These are phyloP conservation scores for Phlebiopsis gigantea DNA, from an alignment of 768 basidiomycete species.

Conservation along the genomic window DNA sequence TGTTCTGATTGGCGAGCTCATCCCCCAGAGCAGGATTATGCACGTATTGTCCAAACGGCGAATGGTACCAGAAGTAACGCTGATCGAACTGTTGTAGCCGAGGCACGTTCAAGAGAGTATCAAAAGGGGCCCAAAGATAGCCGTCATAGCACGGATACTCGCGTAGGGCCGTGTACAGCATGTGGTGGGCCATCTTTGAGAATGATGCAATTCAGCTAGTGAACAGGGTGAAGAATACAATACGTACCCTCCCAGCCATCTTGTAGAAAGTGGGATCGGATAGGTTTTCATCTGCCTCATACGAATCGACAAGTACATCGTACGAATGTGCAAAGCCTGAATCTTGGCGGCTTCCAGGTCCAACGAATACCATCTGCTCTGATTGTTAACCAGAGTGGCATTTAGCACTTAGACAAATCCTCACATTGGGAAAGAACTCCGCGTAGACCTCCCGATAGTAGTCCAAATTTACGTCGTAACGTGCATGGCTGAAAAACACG, in stretches of 20 bases:
- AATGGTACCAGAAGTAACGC: slow-evolving; percentile 44
- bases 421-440: slow-evolving; percentile 45
- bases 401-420: slow-evolving; percentile 7
- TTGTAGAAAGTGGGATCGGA: slow-evolving; percentile 30
- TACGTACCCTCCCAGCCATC: slow-evolving; percentile 39
- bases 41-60: slow-evolving; percentile 39
- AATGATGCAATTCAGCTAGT: neutral
- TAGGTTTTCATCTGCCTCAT: slow-evolving; percentile 39
- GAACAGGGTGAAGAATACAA: neutral
- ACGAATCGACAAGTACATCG: slow-evolving; percentile 44
- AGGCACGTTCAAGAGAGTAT: slow-evolving; percentile 44
- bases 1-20: slow-evolving; percentile 16
- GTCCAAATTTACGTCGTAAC: slow-evolving; percentile 43
- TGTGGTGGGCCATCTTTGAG: slow-evolving; percentile 45
- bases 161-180: slow-evolving; percentile 42
- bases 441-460: slow-evolving; percentile 41
- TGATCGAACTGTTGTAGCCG: slow-evolving; percentile 43
- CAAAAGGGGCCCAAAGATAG: slow-evolving; percentile 49
- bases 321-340: slow-evolving; percentile 43
- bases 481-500: slow-evolving; percentile 46
- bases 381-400: neutral
- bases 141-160: slow-evolving; percentile 43
- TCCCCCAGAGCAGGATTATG: slow-evolving; percentile 31
- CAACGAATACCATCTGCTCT: slow-evolving; percentile 42
- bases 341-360: slow-evolving; percentile 42